These are phyloP conservation scores for Alternaria longipes DNA, from an alignment of 2,329 filamentous ascomycete genomes.

Conservation along the genomic window DNA sequence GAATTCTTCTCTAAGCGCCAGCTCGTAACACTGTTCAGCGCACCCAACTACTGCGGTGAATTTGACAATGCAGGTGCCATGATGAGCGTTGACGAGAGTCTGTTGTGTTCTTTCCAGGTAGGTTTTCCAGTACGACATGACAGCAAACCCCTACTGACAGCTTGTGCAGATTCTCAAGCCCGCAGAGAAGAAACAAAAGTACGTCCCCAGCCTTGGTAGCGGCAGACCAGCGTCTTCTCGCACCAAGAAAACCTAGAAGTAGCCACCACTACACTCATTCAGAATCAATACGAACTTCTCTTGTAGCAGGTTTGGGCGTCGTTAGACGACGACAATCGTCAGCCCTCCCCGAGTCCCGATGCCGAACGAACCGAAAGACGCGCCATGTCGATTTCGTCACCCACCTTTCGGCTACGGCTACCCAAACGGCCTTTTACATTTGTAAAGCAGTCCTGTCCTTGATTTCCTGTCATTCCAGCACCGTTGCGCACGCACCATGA, in stretches of 20 bases:
- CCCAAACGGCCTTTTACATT: conserved; percentile 40
- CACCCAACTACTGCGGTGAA: conserved; percentile 98
- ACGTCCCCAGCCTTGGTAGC: conserved; percentile 80
- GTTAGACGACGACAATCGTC: conserved; percentile 65
- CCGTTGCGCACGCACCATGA: conserved; percentile 24
- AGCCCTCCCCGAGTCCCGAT: conserved; percentile 45
- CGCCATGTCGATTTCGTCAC: conserved; percentile 47
- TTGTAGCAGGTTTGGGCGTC: conserved; percentile 93
- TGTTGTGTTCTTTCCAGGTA: conserved; percentile 99
- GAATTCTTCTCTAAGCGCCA: conserved; percentile 99
- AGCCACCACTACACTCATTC: conserved; percentile 50
- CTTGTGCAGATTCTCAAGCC: conserved; percentile 87
- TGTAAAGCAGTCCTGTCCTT: conserved; percentile 37
- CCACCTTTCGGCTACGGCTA: conserved; percentile 45
- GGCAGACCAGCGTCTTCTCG: conserved; percentile 75
- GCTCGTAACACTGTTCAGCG: conserved; percentile 95
- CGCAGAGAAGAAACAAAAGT: conserved; percentile 99
- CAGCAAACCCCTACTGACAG: conserved; percentile 29
- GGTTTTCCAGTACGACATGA: conserved; percentile 24
- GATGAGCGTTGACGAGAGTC: conserved; percentile 99
- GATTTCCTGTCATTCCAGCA: conserved; percentile 31
- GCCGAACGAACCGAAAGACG: conserved; percentile 42
- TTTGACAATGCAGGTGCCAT: conserved; percentile 99
- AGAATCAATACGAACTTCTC: conserved; percentile 60
- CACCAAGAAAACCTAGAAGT: conserved; percentile 73